A percentile compares a stretch with the other conserved stretches of the same genome.
Evolutionary conservation across 2,329 filamentous ascomycete genomes (phyloP).

Genomic region (Fusarium tricinctum): DNA sequence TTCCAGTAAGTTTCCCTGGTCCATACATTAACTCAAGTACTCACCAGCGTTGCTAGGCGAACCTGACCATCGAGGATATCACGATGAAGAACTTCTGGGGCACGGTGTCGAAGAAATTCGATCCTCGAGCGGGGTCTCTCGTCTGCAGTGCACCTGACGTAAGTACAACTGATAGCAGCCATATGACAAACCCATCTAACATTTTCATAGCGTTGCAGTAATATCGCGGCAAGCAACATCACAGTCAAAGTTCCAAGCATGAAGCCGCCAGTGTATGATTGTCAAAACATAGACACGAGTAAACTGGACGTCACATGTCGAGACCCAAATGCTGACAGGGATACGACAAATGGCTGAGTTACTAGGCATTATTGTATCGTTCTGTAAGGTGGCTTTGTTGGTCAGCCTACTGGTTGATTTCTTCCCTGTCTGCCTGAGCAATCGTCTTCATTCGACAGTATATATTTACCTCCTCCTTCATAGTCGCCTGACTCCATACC

Average conservation of each 20-base stretch:
- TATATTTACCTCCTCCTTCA: too few species aligned
- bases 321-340: slow-evolving; percentile 20
- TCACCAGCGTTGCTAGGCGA: slow-evolving; percentile 38
- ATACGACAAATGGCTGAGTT: slow-evolving; percentile 28
- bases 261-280: slow-evolving; percentile 44
- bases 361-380: too few species aligned
- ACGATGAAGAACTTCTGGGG: slow-evolving; percentile 53
- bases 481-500: too few species aligned
- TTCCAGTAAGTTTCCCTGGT: slow-evolving; percentile 20
- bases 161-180: background rate
- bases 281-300: slow-evolving; percentile 37
- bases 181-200: background rate
- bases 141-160: slow-evolving; percentile 52
- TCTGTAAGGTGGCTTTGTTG: too few species aligned
- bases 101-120: slow-evolving; percentile 48
- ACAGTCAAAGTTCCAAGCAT: slow-evolving; percentile 44
- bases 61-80: slow-evolving; percentile 46
- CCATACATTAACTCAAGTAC: rapidly evolving
- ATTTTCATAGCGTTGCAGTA: slow-evolving; percentile 40
- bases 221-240: slow-evolving; percentile 45
- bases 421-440: too few species aligned
- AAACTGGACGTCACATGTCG: slow-evolving; percentile 41
- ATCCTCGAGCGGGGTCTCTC: slow-evolving; percentile 49
- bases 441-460: too few species aligned
- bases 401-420: too few species aligned